Conservation (phyloP, 2,329 filamentous ascomycete genomes). For the Mariannaea sp. region DNA sequence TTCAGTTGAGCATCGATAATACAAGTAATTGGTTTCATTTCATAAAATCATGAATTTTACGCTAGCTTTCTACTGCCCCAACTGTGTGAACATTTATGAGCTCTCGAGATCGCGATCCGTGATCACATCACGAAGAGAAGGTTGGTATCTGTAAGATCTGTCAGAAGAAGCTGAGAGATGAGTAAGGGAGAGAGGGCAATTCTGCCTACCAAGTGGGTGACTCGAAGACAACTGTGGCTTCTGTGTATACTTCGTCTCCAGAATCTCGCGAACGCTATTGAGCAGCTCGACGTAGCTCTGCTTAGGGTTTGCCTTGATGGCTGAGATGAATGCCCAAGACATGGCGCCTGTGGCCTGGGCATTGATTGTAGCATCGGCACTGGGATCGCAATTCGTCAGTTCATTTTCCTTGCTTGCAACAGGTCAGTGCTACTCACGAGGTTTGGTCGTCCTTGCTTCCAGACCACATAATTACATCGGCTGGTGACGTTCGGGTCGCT, state of each 20-base stretch:
- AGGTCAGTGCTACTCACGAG: conserved; percentile 53
- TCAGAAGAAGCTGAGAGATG: conserved; percentile 10
- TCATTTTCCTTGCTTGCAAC: background rate
- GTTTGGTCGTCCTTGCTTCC: conserved; percentile 96
- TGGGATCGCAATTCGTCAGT: conserved; percentile 46
- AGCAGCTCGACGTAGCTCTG: conserved; percentile 96
- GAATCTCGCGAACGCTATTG: conserved; percentile 91
- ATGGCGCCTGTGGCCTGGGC: conserved; percentile 94
- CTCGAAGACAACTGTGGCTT: conserved; percentile 96
- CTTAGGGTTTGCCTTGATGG: conserved; percentile 89
- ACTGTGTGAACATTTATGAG: background rate
- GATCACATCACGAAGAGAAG: conserved; percentile 68
- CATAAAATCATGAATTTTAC: conserved; percentile 6
- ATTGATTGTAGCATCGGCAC: conserved; percentile 86
- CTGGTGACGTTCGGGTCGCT: conserved; percentile 88
- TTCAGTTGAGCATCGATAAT: too few species aligned
- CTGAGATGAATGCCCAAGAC: conserved; percentile 95
- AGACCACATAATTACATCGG: conserved; percentile 97
- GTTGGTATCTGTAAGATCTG: conserved; percentile 58
- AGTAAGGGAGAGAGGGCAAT: conserved; percentile 2
- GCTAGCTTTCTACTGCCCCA: background rate
- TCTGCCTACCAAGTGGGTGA: conserved; percentile 83
- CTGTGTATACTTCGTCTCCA: conserved; percentile 85
- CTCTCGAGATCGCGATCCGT: background rate
- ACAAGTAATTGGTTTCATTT: background rate